Evolutionary conservation across 345 rosid species (phyloP), one percentile per base, ranked within the genome.

Genomic region (Triadica sebifera): DNA sequence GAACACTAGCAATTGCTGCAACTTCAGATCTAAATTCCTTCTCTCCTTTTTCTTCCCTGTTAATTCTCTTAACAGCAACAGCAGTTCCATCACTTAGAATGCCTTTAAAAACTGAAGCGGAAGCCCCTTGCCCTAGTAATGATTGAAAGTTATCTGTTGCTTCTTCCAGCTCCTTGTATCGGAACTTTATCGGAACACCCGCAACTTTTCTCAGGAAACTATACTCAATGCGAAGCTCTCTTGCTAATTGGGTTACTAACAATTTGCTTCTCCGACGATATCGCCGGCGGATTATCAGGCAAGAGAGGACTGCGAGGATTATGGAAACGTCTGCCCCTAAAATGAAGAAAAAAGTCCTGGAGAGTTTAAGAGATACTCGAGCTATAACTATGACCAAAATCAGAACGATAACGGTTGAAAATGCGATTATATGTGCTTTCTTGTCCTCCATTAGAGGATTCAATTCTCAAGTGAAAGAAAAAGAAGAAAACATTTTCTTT

Each of bases 161-260:
- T 64, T 89, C 93, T 74, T 90, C 98, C 0, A 94, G 82, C 75
- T 94, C 97, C 47, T 79, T 85, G 77, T 70, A 77, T 49, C 82
- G 79, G 78, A 90, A 94, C 66, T 82, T 90, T 2, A 79, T 90
- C 0, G 98, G 97, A 12, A 91, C 84, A 6, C 96, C 96, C 0
- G 98, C 96, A 24, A 94, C 96, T 84, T 89, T 90, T 69, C 98
- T 70, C 0, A 94, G 80, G 64, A 94, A 91, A 74, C 96, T 94
- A 76, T 90, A 94, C 71, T 94, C 97, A 20, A 88, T 83, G 43
- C 89, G 82, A 15, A 91, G 91, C 89, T 91, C 98, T 39, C 74
- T 73, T 17, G 43, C 80, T 56, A 84, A 52, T 47, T 78, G 82
- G 0, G 81, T 84, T 50, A 81, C 91, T 37, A 94, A 69, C 22